A percentile compares a stretch with the other conserved stretches of the same genome.
Conservation (phyloP, 495 filamentous ascomycete genomes). For the Aspergillus hancockii region DNA sequence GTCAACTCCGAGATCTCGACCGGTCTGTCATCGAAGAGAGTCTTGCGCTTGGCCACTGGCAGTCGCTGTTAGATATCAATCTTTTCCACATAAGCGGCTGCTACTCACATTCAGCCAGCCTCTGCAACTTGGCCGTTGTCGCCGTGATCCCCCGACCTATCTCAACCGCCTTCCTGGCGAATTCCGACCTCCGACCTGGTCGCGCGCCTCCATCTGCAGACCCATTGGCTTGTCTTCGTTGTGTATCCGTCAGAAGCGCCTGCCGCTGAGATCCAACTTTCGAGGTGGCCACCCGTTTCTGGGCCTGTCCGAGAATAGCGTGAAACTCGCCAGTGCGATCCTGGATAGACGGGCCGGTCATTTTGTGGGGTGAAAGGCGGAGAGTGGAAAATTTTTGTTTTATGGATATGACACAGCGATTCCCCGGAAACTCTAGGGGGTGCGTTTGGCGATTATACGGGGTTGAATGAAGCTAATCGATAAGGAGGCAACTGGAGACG, state of each 20-base stretch:
- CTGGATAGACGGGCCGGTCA: conserved; percentile 78
- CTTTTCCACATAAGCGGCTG: background rate
- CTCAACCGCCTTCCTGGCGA: conserved; percentile 84
- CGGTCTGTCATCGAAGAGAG: conserved; percentile 93
- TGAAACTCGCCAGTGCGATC: conserved; percentile 95
- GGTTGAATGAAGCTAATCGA: conserved; percentile 29
- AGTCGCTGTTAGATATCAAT: background rate
- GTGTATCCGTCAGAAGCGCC: conserved; percentile 74
- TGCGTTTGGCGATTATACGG: conserved; percentile 3
- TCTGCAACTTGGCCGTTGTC: conserved; percentile 92
- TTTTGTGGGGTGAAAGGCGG: conserved; percentile 27
- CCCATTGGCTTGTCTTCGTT: conserved; percentile 70
- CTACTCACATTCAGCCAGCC: conserved; percentile 77
- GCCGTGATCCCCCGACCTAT: conserved; percentile 87
- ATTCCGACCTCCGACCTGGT: conserved; percentile 65
- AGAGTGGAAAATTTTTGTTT: background rate
- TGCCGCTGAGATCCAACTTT: conserved; percentile 77
- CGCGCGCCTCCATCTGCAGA: conserved; percentile 46
- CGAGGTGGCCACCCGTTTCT: conserved; percentile 66
- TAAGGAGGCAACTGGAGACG: conserved; percentile 31
- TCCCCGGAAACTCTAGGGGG: background rate
- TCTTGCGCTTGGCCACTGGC: conserved; percentile 89
- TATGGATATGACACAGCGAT: conserved; percentile 1
- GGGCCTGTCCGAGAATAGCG: conserved; percentile 80
- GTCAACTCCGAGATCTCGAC: conserved; percentile 97